phyloP scores from a whole-genome alignment of 2,329 filamentous ascomycete genomes.

The Diaporthe sp. region DNA sequence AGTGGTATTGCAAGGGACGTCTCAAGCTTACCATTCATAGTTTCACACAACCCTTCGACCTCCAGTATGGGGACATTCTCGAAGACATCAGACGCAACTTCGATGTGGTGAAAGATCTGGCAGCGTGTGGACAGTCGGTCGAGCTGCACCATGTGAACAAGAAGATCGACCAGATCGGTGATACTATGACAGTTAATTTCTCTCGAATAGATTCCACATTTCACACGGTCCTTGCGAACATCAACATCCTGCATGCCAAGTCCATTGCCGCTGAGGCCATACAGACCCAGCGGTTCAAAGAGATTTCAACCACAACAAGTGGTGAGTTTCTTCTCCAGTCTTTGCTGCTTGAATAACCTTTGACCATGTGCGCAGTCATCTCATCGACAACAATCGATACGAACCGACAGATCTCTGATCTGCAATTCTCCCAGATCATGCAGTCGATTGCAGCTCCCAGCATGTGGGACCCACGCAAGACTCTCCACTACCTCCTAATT shows the following conservation, averaged over 20 bases:
- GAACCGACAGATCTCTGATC: neutral
- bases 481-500: neutral
- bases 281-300: fast-evolving
- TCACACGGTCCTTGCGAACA: neutral
- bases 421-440: constrained; percentile 13
- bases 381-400: constrained; percentile 3
- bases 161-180: neutral
- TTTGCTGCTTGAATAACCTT: neutral
- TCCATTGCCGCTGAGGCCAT: neutral
- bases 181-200: neutral
- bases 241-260: neutral
- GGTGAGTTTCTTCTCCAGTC: neutral
- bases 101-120: neutral
- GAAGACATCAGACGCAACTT: constrained; percentile 35
- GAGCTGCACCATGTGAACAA: neutral
- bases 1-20: constrained; percentile 43
- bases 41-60: constrained; percentile 41
- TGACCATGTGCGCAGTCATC: neutral
- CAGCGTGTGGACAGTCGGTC: neutral
- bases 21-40: constrained; percentile 39
- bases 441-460: neutral
- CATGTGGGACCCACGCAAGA: neutral
- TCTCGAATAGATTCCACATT: neutral
- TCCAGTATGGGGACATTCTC: constrained; percentile 42
- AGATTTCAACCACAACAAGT: neutral